Evolutionary conservation across 2,329 filamentous ascomycete species (phyloP), one percentile per base, ranked within the genome.

Genomic region (Colletotrichum eremochloae): DNA sequence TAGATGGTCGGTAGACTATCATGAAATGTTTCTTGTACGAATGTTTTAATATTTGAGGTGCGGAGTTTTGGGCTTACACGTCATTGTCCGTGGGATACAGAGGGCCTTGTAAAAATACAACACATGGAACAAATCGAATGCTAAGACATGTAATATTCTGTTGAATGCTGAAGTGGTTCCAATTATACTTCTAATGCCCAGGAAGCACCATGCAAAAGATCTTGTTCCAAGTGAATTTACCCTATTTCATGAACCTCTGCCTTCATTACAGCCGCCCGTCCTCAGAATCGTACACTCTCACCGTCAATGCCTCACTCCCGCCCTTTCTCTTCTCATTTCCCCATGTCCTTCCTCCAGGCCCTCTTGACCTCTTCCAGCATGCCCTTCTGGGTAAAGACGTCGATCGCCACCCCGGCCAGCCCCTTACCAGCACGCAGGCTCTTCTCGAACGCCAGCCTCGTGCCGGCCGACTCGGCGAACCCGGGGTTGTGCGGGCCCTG

Each of bases 271-370:
- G 0, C 12, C 18, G 20, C 20, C 11, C 1, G 14, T 36, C 20
- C n/a, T 24, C 24, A 6, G 29, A 61, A 61, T 46, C 40, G 15
- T 46, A 61, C 57, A 46, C 8, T 24, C 8, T 33, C 31, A 24
- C 14, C 61, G 40, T 2, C 33, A 11, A 8, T 2, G 20, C 40
- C 31, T 29, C 7, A 14, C 33, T 33, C 42, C 6, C 6, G 6
- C 15, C 42, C 42, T 3, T 24, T 5, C 33, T 36, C 8, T 3
- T 29, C 55, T 65, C 36, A 63, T 44, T 58, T 67, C 12, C 63
- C 68, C 74, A 77, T 74, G 36, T 77, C 77, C 14, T 52, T 73
- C 63, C 68, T 71, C 77, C 77, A 78, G 8, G 76, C 73, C 53
- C 55, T 64, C 69, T 75, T 73, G 2, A 77, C 75, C 55, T 77